Evolutionary conservation across 2,329 filamentous ascomycete species (phyloP).

Genomic region (Myriosclerotinia curreyana): DNA sequence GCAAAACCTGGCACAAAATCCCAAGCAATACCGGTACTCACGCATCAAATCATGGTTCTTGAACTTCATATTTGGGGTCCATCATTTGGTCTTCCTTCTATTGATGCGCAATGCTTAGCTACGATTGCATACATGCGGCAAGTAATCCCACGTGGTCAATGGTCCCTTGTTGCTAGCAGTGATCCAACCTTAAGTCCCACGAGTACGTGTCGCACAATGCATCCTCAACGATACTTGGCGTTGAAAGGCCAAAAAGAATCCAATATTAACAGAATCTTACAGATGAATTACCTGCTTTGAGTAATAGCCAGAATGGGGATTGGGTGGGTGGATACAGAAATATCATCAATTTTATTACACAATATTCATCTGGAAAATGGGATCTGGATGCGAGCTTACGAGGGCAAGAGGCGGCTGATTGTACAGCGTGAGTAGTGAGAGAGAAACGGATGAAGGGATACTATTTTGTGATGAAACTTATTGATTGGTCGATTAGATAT

Average conservation of each 20-base stretch:
- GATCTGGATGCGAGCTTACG: conserved; percentile 46
- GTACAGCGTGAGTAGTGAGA: conserved; percentile 45
- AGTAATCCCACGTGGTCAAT: conserved; percentile 57
- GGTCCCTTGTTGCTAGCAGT: conserved; percentile 70
- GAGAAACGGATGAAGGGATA: background rate
- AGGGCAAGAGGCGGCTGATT: conserved; percentile 47
- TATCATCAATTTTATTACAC: conserved; percentile 49
- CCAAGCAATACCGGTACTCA: background rate
- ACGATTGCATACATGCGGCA: conserved; percentile 72
- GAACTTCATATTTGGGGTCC: conserved; percentile 89
- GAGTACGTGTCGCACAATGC: conserved; percentile 50
- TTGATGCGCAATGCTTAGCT: conserved; percentile 88
- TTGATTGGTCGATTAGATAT: conserved; percentile 43
- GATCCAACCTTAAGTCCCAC: conserved; percentile 69
- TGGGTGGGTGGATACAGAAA: conserved; percentile 54
- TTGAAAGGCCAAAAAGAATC: background rate
- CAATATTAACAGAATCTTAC: conserved; percentile 22
- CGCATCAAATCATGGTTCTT: conserved; percentile 45
- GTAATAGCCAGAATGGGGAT: conserved; percentile 46
- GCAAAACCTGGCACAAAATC: background rate
- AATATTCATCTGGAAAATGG: conserved; percentile 47
- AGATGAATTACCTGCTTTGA: conserved; percentile 57
- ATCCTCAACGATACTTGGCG: background rate
- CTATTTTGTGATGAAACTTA: background rate
- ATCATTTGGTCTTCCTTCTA: conserved; percentile 82